Base-by-base conservation (phyloP, 2,329 filamentous ascomycete genomes). In the Neonectria magnoliae region DNA sequence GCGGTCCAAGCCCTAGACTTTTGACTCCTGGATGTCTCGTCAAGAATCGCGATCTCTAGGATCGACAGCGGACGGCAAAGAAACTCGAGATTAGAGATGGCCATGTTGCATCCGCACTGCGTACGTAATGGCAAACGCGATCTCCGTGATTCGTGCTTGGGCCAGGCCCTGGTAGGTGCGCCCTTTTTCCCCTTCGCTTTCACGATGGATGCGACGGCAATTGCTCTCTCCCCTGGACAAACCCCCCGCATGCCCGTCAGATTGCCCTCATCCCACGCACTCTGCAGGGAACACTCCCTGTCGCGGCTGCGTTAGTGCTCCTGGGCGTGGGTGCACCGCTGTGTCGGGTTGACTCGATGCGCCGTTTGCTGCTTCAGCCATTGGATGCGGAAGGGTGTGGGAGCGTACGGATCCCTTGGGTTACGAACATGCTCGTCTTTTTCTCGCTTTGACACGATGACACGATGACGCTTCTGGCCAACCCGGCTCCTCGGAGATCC, bases 261-360 rank as follows among this genome's bases (percentile, higher is more conserved):
- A 20, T 33, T 33, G 31, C 31, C 31, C 31, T 33, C 45, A 50
- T 50, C 45, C 45, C 45, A 50, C 45, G 16, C 47, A 29, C 14
- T 16, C 29, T 50, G 9, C 45, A 48, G 25, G 45, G 45, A 48
- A 25, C 25, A n/a, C 8, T 25, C 45, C 45, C 45, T 48, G 47
- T 56, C 7, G 9, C 25, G 11, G 22, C 25, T 2, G 42, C 44
- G 20, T 36, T 47, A 41, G 55, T 45, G 42, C 54, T 45, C 54
- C 42, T 42, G 47, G 42, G 56, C 22, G 44, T 51, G 45, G 42
- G 56, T 14, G 45, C 29, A 29, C 56, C 47, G 25, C 25, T 44
- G 18, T 27, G 47, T 44, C 57, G 47, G 57, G 38, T 42, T 44
- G 57, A 59, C 47, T 48, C 48, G 57, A 27, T 33, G 45, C 45